Base-by-base conservation (phyloP, 331 rosid species). In the Ulmus americana region DNA sequence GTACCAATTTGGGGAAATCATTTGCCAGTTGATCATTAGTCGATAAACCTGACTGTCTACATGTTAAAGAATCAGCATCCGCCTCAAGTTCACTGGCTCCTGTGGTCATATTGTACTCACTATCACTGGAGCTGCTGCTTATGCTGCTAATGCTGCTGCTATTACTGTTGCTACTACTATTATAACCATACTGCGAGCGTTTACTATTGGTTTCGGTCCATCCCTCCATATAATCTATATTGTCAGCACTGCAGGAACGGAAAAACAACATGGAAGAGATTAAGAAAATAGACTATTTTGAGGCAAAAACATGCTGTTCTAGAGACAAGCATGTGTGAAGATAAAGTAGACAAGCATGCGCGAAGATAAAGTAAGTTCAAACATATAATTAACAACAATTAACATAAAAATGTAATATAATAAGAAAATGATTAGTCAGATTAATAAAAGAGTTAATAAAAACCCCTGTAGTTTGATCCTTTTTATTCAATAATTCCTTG, bases 121-220 rank as follows among this genome's bases (percentile, higher is more conserved):
- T 94, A 60, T 87, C 97, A 64, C 88, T 89, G 55, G 91, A 82
- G 76, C 97, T 85, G 83, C 88, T 85, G 74, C 98, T 87, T 82
- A 87, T 67, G 90, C 95, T 87, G 74, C 95, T 88, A 68, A 85
- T 84, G 82, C 97, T 94, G 90, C 98, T 89, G 66, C 85, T 85
- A 67, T 94, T 89, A 76, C 98, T 94, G 81, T 85, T 90, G 82
- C 83, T 94, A 74, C 98, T 94, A 67, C 98, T 94, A 59, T 94
- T 94, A 77, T 84, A 85, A 68, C 95, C 85, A 79, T 78, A 84
- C 60, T 70, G 88, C 8, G 75, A 61, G 75, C 72, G 75, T 61
- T 77, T 59, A 79, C 84, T 87, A 80, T 80, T 82, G 76, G 69
- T 76, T 80, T 87, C 97, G 46, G 70, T 68, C 82, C 84, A 82